Evolutionary conservation across 1,284 basidiomycete genomes (phyloP), one percentile per base, ranked within the genome.

Genomic region (Fomitiporia mediterranea): DNA sequence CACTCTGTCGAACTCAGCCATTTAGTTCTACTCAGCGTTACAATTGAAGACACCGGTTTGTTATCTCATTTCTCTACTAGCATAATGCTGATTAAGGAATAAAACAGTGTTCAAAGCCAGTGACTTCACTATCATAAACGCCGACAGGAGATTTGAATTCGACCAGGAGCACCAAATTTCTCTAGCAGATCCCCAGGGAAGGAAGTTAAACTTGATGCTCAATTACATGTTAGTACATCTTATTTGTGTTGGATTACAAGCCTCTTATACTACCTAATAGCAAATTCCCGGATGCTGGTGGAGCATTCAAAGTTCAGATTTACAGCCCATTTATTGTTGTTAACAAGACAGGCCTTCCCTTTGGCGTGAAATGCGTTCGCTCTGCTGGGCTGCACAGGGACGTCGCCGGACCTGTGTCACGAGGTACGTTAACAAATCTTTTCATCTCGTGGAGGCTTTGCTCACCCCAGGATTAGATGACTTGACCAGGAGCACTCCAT

Each of bases 291-390:
- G 84, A 98, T 58, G 91, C 94, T 9, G 97, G 96, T 2, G 95
- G 97, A n/a, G 94, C 96, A 1, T 97, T 98, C 80, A 96, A 93
- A 71, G 92, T 98, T 1, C 96, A 99, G 70, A 86, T 99, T 53
- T 99, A 94, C 68, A 86, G 85, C 62, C 95, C 97, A 2, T 99
- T 91, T 69, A 77, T 99, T 51, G 74, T 99, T 50, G 73, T 98
- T 69, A 99, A 99, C 74, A 98, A 98, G 77, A 94, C 94, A 0
- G 89, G 88, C 1, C 71, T 96, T 48, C 88, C 94, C 1, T 97
- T 98, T 65, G 77, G 76, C 35, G 77, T 97, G 34, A 86, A 81
- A 61, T 84, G 91, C 30, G 72, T 76, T 11, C 77, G 83, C 28
- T 78, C 92, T 53, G 77, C 89, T 6, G 84, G 84, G 13, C 75